phyloP scores from a whole-genome alignment of 306 rosid species.

The Cucurbita moschata region DNA sequence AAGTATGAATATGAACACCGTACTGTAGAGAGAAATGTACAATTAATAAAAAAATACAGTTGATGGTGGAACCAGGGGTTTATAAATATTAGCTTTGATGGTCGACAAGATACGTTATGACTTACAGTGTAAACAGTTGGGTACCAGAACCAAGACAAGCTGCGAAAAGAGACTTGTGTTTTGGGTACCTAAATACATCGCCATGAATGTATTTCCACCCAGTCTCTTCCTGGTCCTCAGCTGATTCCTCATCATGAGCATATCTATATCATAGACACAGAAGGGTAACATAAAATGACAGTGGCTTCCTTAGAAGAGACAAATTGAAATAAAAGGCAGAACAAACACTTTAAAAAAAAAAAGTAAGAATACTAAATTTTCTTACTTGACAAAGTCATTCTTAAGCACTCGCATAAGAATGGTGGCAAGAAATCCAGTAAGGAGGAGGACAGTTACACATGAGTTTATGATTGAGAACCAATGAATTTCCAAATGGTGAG shows the following conservation, averaged over 20 bases:
- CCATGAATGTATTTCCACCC: slow-evolving; percentile 53
- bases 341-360: neutral
- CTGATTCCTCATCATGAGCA: slow-evolving; percentile 44
- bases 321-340: neutral
- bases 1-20: slow-evolving; percentile 58
- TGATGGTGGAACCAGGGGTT: neutral
- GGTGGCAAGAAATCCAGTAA: slow-evolving; percentile 75
- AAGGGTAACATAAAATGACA: neutral
- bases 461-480: slow-evolving; percentile 90
- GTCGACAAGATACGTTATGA: neutral
- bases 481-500: slow-evolving; percentile 82
- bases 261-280: slow-evolving; percentile 15
- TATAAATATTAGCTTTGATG: neutral
- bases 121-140: slow-evolving; percentile 43
- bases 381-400: slow-evolving; percentile 92
- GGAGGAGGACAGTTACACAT: slow-evolving; percentile 69
- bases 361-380: neutral
- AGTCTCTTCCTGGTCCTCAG: slow-evolving; percentile 39
- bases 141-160: slow-evolving; percentile 42
- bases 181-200: slow-evolving; percentile 37
- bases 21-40: slow-evolving; percentile 32
- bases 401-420: slow-evolving; percentile 78
- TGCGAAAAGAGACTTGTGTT: slow-evolving; percentile 27
- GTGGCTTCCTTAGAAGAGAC: neutral
- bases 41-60: neutral